A percentile compares a stretch with the other conserved stretches of the same genome.
These are phyloP conservation scores for Didymella lethalis DNA, from an alignment of 2,329 filamentous ascomycete species.

Conservation along the genomic window DNA sequence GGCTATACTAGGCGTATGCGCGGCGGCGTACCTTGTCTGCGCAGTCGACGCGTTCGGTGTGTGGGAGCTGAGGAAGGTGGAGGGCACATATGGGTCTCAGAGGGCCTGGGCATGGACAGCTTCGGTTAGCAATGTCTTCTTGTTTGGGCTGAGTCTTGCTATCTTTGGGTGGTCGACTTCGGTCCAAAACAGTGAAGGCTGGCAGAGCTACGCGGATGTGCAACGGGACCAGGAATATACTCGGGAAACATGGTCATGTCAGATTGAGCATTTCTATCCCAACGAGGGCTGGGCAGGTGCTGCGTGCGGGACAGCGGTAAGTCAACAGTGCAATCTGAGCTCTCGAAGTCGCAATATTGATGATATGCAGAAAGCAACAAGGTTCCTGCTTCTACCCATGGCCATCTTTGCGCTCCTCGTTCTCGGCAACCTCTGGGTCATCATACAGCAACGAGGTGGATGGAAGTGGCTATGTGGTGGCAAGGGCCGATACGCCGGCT, in stretches of 20 bases:
- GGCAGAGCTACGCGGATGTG: constrained; percentile 32
- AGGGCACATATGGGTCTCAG: constrained; percentile 35
- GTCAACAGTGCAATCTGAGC: not conserved
- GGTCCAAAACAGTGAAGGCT: constrained; percentile 28
- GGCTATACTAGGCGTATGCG: constrained; percentile 30
- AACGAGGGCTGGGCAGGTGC: constrained; percentile 33
- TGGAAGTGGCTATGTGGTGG: constrained; percentile 40
- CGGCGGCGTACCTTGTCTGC: constrained; percentile 29
- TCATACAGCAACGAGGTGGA: constrained; percentile 38
- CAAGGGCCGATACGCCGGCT: constrained; percentile 39
- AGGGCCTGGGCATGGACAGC: constrained; percentile 39
- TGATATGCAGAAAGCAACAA: constrained; percentile 30
- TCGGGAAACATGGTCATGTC: constrained; percentile 41
- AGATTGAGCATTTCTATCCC: constrained; percentile 31
- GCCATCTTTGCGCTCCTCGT: constrained; percentile 31
- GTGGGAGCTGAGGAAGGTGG: constrained; percentile 42
- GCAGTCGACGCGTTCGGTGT: constrained; percentile 33
- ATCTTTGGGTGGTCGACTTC: constrained; percentile 34
- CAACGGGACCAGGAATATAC: constrained; percentile 26
- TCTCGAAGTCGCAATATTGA: not conserved
- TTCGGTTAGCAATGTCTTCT: constrained; percentile 27
- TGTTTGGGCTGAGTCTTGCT: constrained; percentile 29
- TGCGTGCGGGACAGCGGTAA: constrained; percentile 37
- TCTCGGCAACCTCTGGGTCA: constrained; percentile 30
- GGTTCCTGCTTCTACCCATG: constrained; percentile 37